A percentile compares a stretch with the other conserved stretches of the same genome.
These are phyloP conservation scores for Lichtheimia hyalospora DNA, from an alignment of 371 early-diverging fungal genomes.

Conservation along the genomic window DNA sequence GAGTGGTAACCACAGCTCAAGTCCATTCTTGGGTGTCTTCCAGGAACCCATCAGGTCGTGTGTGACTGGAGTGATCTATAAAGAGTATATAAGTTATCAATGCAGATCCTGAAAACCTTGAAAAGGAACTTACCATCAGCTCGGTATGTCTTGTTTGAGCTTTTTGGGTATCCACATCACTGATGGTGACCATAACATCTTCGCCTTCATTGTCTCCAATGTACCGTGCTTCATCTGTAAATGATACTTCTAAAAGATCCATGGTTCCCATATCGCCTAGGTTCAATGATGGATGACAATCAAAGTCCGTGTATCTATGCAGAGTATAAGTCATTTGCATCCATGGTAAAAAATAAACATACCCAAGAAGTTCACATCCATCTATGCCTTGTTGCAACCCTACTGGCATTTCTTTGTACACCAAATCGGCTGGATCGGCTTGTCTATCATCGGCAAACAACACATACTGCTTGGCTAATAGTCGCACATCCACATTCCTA, in stretches of 20 bases:
- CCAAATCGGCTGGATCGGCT: neutral
- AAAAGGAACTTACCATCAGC: slow-evolving; percentile 21
- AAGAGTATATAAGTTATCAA: too few relatives aligned
- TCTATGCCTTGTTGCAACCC: slow-evolving; percentile 11
- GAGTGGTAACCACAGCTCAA: too few relatives aligned
- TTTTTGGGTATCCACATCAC: slow-evolving; percentile 35
- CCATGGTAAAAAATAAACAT: neutral
- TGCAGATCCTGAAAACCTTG: too few relatives aligned
- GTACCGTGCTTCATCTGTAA: slow-evolving; percentile 28
- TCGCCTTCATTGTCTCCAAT: slow-evolving; percentile 3
- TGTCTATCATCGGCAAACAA: slow-evolving; percentile 5
- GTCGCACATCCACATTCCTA: slow-evolving; percentile 35
- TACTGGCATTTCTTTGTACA: slow-evolving; percentile 5
- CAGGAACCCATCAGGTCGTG: too few relatives aligned
- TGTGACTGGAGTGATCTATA: too few relatives aligned
- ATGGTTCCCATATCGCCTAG: slow-evolving; percentile 9
- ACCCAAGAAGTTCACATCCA: slow-evolving; percentile 26
- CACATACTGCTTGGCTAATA: slow-evolving; percentile 24
- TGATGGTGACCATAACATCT: slow-evolving; percentile 20
- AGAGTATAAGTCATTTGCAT: neutral
- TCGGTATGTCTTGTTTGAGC: slow-evolving; percentile 23
- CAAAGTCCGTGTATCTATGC: slow-evolving; percentile 30
- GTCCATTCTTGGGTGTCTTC: too few relatives aligned
- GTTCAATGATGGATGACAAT: slow-evolving; percentile 20
- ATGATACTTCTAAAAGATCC: slow-evolving; percentile 30